phyloP scores from a whole-genome alignment of 2,329 filamentous ascomycete species.

The Capronia americana region DNA sequence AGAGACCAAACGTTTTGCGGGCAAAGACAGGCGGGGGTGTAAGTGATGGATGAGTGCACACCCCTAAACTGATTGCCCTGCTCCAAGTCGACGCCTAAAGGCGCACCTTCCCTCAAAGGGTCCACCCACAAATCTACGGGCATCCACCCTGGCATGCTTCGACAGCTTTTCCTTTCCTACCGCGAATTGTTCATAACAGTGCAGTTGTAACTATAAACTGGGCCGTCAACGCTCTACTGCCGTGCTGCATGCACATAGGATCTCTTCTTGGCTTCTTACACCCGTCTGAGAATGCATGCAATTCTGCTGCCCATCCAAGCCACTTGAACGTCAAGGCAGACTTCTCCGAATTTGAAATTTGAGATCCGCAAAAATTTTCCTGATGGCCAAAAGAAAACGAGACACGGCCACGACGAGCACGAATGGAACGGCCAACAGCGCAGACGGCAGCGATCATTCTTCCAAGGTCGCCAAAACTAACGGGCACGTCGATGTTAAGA shows the following conservation, averaged over 20 bases:
- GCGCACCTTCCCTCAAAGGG: conserved; percentile 2
- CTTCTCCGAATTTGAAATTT: conserved; percentile 23
- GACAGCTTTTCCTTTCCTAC: background rate
- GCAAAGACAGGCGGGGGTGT: background rate
- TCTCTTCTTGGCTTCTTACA: background rate
- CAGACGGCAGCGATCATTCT: conserved; percentile 30
- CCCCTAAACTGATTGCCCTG: conserved; percentile 4
- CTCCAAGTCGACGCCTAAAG: background rate
- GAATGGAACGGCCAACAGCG: background rate
- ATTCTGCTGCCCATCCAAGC: conserved; percentile 5
- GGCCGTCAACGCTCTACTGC: background rate
- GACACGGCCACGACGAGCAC: conserved; percentile 34
- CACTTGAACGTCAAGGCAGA: background rate
- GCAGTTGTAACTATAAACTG: background rate
- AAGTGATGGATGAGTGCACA: background rate
- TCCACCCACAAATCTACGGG: background rate
- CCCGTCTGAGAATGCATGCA: background rate
- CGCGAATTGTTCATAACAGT: background rate
- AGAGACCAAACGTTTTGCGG: conserved; percentile 9
- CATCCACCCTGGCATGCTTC: conserved; percentile 1
- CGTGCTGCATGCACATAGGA: background rate
- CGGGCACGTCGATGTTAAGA: conserved; percentile 41
- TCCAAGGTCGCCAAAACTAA: conserved; percentile 42
- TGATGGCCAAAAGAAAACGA: conserved; percentile 56
- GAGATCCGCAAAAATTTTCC: conserved; percentile 15